Percentiles rank a stretch among this genome's conserved stretches.
These are phyloP conservation scores for Biscutella laevigata DNA, from an alignment of 441 rosid species.

Conservation along the genomic window DNA sequence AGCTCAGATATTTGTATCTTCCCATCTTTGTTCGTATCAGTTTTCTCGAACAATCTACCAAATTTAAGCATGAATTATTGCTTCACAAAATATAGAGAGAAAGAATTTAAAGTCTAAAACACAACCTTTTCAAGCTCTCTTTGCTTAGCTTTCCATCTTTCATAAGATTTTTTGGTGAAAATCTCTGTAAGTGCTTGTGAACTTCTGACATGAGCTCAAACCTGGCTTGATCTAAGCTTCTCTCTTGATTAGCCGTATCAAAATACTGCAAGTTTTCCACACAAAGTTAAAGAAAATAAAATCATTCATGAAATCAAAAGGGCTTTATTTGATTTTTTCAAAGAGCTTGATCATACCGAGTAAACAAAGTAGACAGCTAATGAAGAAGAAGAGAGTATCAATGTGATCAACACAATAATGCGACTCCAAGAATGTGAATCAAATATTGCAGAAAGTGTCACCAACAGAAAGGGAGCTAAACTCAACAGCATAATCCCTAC, in stretches of 20 bases:
- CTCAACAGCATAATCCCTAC: slow-evolving; percentile 15
- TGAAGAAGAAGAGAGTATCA: slow-evolving; percentile 8
- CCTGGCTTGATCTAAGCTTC: slow-evolving; percentile 16
- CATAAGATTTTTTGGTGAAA: slow-evolving; percentile 11
- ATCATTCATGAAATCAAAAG: too few relatives aligned
- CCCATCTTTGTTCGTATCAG: slow-evolving; percentile 1
- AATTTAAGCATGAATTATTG: not conserved
- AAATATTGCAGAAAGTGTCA: not conserved
- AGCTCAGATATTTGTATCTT: slow-evolving; percentile 12
- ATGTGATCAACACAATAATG: slow-evolving; percentile 9
- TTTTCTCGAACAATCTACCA: too few relatives aligned
- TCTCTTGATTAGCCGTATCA: slow-evolving; percentile 6
- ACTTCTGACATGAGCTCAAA: too few relatives aligned
- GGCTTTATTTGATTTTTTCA: not conserved
- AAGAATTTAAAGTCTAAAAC: not conserved
- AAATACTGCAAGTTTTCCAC: slow-evolving; percentile 1
- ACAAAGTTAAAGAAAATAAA: too few relatives aligned
- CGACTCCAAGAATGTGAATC: slow-evolving; percentile 15
- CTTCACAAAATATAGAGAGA: not conserved
- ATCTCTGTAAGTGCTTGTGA: not conserved
- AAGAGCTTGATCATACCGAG: slow-evolving; percentile 4
- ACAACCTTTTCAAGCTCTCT: slow-evolving; percentile 14
- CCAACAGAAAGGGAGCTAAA: slow-evolving; percentile 15
- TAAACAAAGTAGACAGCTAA: slow-evolving; percentile 10
- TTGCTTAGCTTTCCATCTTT: slow-evolving; percentile 1